phyloP scores from a whole-genome alignment of 495 filamentous ascomycete genomes.

The Cercophora sp. region DNA sequence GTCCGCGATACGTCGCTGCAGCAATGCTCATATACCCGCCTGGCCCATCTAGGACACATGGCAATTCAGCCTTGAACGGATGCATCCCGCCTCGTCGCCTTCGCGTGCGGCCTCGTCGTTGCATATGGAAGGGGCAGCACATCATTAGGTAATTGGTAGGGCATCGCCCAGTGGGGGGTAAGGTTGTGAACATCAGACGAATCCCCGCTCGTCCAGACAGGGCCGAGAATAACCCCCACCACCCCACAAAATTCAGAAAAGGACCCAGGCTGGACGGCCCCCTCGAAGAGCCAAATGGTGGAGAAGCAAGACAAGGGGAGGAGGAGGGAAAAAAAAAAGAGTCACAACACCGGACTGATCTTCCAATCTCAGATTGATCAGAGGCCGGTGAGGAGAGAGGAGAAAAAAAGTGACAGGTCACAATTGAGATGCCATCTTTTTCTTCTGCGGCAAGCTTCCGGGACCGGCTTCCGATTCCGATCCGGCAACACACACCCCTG shows the following conservation, averaged over 20 bases:
- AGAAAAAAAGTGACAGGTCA: constrained; percentile 2
- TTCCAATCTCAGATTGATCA: not conserved
- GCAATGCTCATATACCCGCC: constrained; percentile 6
- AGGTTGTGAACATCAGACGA: constrained; percentile 7
- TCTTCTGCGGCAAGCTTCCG: constrained; percentile 2
- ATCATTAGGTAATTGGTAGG: constrained; percentile 13
- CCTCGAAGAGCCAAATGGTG: too few species aligned
- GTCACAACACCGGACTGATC: too few species aligned
- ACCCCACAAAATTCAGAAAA: not conserved
- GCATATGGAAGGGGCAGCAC: not conserved
- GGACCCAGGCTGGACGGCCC: too few species aligned
- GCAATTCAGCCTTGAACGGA: constrained; percentile 17
- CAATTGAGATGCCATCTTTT: too few species aligned
- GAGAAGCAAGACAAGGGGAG: too few species aligned
- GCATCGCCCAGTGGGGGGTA: not conserved
- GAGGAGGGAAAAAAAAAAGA: too few species aligned
- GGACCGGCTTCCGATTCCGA: constrained; percentile 2
- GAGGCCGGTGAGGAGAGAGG: too few species aligned
- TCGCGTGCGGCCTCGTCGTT: not conserved
- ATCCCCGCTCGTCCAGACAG: not conserved
- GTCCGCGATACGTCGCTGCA: not conserved
- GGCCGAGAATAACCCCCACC: constrained; percentile 1
- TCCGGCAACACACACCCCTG: too few species aligned
- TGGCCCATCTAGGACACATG: not conserved
- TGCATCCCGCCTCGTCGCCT: constrained; percentile 7